Base-by-base conservation (phyloP, 2,329 filamentous ascomycete genomes). In the Clonostachys rhizophaga region DNA sequence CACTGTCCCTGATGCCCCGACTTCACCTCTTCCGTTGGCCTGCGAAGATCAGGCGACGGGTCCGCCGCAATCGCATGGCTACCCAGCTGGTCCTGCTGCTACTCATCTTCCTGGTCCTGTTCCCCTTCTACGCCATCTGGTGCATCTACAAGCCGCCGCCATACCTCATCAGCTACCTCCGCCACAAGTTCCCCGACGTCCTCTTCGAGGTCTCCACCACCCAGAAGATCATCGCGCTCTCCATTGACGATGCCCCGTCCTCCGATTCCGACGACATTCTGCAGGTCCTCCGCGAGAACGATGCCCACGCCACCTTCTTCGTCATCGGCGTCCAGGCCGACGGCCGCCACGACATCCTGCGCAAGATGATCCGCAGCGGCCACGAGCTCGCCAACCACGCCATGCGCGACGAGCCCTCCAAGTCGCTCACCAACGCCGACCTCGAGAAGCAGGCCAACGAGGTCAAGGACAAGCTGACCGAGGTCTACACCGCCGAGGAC, bases 331-430 rank as follows among this genome's bases (percentile, higher is more conserved):
- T 77, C 4, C 90, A 96, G 68, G 83, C 89, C 10, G 55, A 71
- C 0, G 79, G 76, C 2, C 64, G 72, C 30, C 75, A 84, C 58
- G 67, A 70, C 6, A 64, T 76, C 4, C 70, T 90, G 34, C 66
- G 74, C 40, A 70, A 78, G 37, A 69, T 87, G 2, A 71, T 88
- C n/a, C 68, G 70, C 36, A 70, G 67, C 43, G 84, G 83, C 18
- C 80, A 87, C 62, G 87, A 91, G 70, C 72, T 96, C 5, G 91
- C 80, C 20, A 96, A 96, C 67, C 91, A 96, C 66, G 91, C 87
- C 10, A 91, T 94, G 89, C 79, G 83, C 62, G 91, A 96, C 65
- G 89, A 94, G 70, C 83, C 89, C 1, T 86, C 84, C 10, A 74
- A 79, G 41, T 71, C 71, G 1, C 71, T 95, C 24, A 66, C 72